These are phyloP conservation scores for Globisporangium ultimum DNA, from an alignment of 352 stramenopile species.

Conservation along the genomic window DNA sequence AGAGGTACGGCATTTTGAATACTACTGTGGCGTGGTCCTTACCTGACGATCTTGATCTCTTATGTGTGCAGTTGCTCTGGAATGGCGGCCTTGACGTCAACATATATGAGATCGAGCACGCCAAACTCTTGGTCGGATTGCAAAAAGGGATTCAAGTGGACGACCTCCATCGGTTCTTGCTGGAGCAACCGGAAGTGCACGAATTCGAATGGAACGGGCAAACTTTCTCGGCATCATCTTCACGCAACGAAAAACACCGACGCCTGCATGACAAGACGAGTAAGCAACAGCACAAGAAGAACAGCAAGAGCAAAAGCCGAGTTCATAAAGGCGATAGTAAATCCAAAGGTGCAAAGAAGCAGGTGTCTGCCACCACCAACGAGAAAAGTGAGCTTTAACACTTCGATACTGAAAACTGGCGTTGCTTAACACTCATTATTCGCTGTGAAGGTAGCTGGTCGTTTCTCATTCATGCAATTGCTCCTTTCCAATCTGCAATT, in stretches of 20 bases:
- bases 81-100: slow-evolving; percentile 66
- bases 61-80: slow-evolving; percentile 53
- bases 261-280: background rate
- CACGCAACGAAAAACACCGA: too few relatives aligned
- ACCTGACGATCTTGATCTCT: slow-evolving; percentile 1
- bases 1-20: slow-evolving; percentile 30
- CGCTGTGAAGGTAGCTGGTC: background rate
- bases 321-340: background rate
- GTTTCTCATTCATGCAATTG: background rate
- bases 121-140: slow-evolving; percentile 52
- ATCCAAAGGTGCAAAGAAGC: slow-evolving; percentile 1
- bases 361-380: background rate
- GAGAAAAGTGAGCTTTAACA: slow-evolving; percentile 8
- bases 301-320: slow-evolving; percentile 5
- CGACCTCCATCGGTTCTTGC: slow-evolving; percentile 50
- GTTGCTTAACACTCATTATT: slow-evolving; percentile 3
- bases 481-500: background rate
- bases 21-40: background rate
- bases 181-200: slow-evolving; percentile 43
- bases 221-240: slow-evolving; percentile 16
- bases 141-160: slow-evolving; percentile 52
- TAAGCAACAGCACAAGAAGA: slow-evolving; percentile 16
- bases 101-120: slow-evolving; percentile 61
- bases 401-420: slow-evolving; percentile 1
- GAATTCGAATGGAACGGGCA: slow-evolving; percentile 69